Percentiles rank a stretch among this genome's conserved stretches.
These are phyloP conservation scores for Plantago rigida DNA, from an alignment of 305 asterid genomes.

Conservation along the genomic window DNA sequence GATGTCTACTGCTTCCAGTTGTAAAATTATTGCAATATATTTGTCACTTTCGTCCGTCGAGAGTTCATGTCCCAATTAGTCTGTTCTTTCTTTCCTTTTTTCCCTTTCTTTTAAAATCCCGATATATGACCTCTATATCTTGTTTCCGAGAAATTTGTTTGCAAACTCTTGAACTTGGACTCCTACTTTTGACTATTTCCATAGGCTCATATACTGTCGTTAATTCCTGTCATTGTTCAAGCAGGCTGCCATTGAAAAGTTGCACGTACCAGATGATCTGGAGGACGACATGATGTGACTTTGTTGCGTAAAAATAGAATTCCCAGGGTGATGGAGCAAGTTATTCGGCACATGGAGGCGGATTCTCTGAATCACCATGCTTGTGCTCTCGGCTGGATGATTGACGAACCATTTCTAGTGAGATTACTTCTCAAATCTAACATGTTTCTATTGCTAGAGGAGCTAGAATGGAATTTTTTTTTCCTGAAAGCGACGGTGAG, in stretches of 20 bases:
- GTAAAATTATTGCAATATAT: no score
- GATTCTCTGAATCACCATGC: slow-evolving; percentile 23
- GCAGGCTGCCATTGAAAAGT: slow-evolving; percentile 88
- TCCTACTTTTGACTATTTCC: slow-evolving; percentile 1
- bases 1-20: no score
- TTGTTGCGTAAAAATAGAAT: slow-evolving; percentile 24
- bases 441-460: not conserved
- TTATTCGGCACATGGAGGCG: slow-evolving; percentile 13
- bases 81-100: not conserved
- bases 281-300: slow-evolving; percentile 45
- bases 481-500: not conserved
- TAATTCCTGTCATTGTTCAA: slow-evolving; percentile 13
- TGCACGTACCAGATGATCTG: slow-evolving; percentile 80
- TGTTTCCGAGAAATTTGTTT: no score
- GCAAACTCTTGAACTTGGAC: not conserved
- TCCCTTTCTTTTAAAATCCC: no score
- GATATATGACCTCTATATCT: not conserved
- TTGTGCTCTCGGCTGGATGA: slow-evolving; percentile 33
- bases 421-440: not conserved
- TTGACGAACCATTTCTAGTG: slow-evolving; percentile 9
- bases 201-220: not conserved
- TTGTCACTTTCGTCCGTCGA: no score
- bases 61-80: no score
- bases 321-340: slow-evolving; percentile 6
- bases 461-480: no score